Conservation (phyloP, 148 eudicot species). For the Rhododendron henanense region DNA sequence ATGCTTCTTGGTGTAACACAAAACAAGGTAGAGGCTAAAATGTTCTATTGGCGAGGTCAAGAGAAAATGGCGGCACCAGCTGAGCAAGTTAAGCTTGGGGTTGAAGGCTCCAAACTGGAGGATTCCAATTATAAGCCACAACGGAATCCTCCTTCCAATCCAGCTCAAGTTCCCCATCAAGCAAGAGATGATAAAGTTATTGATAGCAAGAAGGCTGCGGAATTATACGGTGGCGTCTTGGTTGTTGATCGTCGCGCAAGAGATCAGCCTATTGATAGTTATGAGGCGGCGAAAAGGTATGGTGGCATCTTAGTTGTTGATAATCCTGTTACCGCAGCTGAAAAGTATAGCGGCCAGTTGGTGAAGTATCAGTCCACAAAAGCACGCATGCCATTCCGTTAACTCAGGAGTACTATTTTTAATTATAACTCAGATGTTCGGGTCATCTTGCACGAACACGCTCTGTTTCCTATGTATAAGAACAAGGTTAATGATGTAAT, state of each 20-base stretch:
- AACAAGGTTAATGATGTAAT: background rate
- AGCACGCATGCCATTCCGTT: background rate
- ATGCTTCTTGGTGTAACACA: background rate
- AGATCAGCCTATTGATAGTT: background rate
- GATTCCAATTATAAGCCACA: background rate
- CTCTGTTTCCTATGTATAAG: background rate
- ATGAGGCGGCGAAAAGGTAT: background rate
- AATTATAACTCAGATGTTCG: background rate
- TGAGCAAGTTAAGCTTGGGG: background rate
- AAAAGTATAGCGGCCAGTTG: background rate
- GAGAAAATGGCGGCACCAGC: background rate
- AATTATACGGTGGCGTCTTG: background rate
- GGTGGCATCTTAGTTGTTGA: background rate
- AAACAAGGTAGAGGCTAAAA: background rate
- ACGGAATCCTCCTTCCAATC: background rate
- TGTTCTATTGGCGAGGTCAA: background rate
- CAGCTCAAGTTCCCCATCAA: background rate
- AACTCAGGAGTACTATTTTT: background rate
- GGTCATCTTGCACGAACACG: background rate
- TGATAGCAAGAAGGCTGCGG: background rate
- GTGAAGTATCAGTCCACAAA: background rate
- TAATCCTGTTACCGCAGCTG: background rate
- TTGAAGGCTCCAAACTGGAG: background rate
- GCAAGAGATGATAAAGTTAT: background rate
- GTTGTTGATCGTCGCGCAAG: background rate